Evolutionary conservation across 192 early-diverging fungal species (phyloP), one percentile per base, ranked within the genome.

Genomic region (Coemansia sp.): DNA sequence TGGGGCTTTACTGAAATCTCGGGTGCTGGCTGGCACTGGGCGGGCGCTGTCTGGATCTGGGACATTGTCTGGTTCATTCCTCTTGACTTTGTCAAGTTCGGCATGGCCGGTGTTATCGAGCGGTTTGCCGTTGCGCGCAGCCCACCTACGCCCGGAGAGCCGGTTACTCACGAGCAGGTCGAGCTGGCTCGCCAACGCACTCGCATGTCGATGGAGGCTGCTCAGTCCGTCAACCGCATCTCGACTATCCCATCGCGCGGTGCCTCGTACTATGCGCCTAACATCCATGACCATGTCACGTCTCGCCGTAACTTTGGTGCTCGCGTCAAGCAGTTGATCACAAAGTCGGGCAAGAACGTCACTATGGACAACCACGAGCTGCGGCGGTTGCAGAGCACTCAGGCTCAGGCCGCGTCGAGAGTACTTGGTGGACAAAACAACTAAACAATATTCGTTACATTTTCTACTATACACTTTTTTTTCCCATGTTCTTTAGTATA

Each of bases 1-100:
- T 92, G 90, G 90, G 85, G 86, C 27, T 92, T 92, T 84, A 90
- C 90, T 36, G 64, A 87, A 45, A 92, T 92, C 60, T n/a, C 72
- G 31, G 87, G 88, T 35, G 86, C 89, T 64, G 90, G 90, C 63
- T 92, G 90, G 90, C 75, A 85, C 63, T 90, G 89, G 90, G 90
- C 87, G 59, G 87, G 86, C 64, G 86, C 87, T 61, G 89, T 87
- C 73, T 92, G 89, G 89, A 85, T 92, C 81, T 90, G 88, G 88
- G 89, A 91, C 87, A 86, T 92, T 66, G 72, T 92, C 62, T 92
- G 90, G 90, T 92, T 89, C 69, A 66, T 89, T 56, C 91, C 89
- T 34, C 73, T 92, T 54, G 91, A 92, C 77, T 85, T 91, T 64
- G 84, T 92, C 88, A 92, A 92, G 85, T 90, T 91, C 72, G 87